Base-by-base conservation (phyloP, 192 early-diverging fungal species). In the Entrophospora sp. region DNA sequence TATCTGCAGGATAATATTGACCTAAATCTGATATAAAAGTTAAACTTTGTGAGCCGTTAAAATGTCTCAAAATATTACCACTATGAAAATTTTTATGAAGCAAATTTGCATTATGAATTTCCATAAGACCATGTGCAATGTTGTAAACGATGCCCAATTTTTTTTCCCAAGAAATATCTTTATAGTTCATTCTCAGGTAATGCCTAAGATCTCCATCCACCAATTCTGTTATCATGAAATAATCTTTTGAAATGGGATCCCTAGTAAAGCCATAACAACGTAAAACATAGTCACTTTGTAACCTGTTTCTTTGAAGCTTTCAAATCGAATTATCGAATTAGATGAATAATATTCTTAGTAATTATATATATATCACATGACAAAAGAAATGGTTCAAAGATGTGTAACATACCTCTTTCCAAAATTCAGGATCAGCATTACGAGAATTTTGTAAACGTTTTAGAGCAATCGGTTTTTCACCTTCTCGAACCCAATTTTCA, bases 231-330 rank as follows among this genome's bases (percentile, higher is more conserved):
- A 57, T 34, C 22, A 57, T 22, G 3, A 57, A 16, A 57, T 57
- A 57, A 12, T 57, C 55, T 22, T 36, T 34, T 24, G 55, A 22
- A 18, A 14, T 10, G 4, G 55, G 55, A 7, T 25, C 16, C 3
- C 55, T 24, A 57, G 32, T 57, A 13, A 57, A 57, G n/a, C 55
- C 55, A 36, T 57, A 57, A 36, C 20, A 57, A 57, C 55, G 55
- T 13, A 4, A 34, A 36, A 57, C 36, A 22, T 36, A 35, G 10
- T 57, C 22, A 35, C 22, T 57, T 36, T 57, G 55, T 30, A 36
- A 9, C n/a, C n/a, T n/a, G n/a, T n/a, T n/a, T n/a, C n/a, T n/a
- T n/a, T n/a, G n/a, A n/a, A n/a, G n/a, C n/a, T n/a, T n/a, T n/a
- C n/a, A n/a, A n/a, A n/a, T n/a, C n/a, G n/a, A n/a, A n/a, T n/a